Evolutionary conservation across 2,329 filamentous ascomycete species (phyloP).

Genomic region (Diplodia sapinea): DNA sequence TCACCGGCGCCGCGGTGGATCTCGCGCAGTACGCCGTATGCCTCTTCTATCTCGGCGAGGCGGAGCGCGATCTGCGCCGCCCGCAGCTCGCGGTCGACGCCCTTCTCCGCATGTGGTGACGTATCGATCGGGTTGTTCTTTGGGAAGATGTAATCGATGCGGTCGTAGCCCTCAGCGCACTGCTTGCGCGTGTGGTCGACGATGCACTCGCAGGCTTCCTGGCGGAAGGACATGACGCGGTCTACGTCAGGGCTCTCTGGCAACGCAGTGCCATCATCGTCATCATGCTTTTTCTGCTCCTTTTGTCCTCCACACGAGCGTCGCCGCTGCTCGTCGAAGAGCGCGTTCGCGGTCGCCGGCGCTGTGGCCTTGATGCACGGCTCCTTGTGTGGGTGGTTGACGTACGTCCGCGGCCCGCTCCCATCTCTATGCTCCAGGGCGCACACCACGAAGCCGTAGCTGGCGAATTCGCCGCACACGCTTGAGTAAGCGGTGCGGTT

Average conservation of each 20-base stretch:
- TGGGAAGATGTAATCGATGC: slow-evolving; percentile 68
- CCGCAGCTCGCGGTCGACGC: slow-evolving; percentile 65
- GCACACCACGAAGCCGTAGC: slow-evolving; percentile 69
- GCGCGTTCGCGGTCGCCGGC: not conserved
- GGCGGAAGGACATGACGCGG: slow-evolving; percentile 33
- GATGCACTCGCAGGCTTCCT: slow-evolving; percentile 41
- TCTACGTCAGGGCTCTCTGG: not conserved
- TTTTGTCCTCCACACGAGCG: not conserved
- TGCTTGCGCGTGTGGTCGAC: slow-evolving; percentile 49
- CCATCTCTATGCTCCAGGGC: slow-evolving; percentile 71
- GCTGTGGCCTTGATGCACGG: slow-evolving; percentile 1
- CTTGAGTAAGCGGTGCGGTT: slow-evolving; percentile 67
- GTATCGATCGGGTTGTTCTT: slow-evolving; percentile 57
- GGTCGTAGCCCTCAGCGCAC: slow-evolving; percentile 52
- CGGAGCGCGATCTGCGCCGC: slow-evolving; percentile 67
- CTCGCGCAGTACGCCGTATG: slow-evolving; percentile 61
- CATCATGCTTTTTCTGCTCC: not conserved
- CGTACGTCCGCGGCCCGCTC: slow-evolving; percentile 64
- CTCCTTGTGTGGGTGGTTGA: slow-evolving; percentile 60
- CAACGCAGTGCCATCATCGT: not conserved
- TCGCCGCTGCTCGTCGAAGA: not conserved
- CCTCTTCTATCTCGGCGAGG: slow-evolving; percentile 69
- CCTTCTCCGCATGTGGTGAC: slow-evolving; percentile 61
- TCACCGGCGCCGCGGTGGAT: slow-evolving; percentile 63
- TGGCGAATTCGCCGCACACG: slow-evolving; percentile 69